phyloP scores from a whole-genome alignment of 2,329 filamentous ascomycete genomes.

The Ceratocystis destructans region DNA sequence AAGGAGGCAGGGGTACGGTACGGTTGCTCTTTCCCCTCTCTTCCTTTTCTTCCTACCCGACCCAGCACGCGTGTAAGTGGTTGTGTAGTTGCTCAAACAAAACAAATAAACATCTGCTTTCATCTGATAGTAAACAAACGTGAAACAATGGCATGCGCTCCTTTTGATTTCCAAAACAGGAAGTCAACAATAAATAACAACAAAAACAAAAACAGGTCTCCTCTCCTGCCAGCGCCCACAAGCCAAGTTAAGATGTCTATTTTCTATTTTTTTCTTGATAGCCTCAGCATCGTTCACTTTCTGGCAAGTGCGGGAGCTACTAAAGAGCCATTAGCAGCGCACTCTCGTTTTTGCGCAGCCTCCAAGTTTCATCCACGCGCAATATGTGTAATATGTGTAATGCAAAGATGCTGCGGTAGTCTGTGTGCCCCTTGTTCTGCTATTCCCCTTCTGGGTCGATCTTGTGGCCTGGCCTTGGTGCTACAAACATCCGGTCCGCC shows the following conservation, averaged over 20 bases:
- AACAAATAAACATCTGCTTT: slow-evolving; percentile 17
- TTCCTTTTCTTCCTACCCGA: not conserved
- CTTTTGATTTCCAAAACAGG: not conserved
- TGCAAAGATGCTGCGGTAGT: slow-evolving; percentile 3
- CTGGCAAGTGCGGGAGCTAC: not conserved
- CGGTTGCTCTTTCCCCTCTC: not conserved
- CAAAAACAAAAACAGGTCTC: not conserved
- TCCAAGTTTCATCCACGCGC: not conserved
- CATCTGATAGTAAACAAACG: slow-evolving; percentile 17
- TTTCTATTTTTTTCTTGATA: not conserved
- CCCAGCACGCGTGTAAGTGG: slow-evolving; percentile 7
- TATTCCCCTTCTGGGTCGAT: not conserved
- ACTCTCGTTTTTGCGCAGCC: not conserved
- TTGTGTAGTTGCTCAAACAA: slow-evolving; percentile 8
- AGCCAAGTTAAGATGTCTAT: not conserved
- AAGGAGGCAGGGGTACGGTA: not conserved
- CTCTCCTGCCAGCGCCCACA: not conserved
- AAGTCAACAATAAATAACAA: slow-evolving; percentile 5
- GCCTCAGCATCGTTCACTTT: not conserved
- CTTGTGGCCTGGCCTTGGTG: not conserved
- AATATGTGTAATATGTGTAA: not conserved
- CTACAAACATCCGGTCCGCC: not conserved
- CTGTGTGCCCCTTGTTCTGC: not conserved
- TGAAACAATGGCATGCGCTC: slow-evolving; percentile 4
- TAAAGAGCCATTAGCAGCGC: not conserved